Percentiles rank a stretch among this genome's conserved stretches.
Evolutionary conservation across 2,329 filamentous ascomycete species (phyloP).

Genomic region (Colletotrichum tabaci): DNA sequence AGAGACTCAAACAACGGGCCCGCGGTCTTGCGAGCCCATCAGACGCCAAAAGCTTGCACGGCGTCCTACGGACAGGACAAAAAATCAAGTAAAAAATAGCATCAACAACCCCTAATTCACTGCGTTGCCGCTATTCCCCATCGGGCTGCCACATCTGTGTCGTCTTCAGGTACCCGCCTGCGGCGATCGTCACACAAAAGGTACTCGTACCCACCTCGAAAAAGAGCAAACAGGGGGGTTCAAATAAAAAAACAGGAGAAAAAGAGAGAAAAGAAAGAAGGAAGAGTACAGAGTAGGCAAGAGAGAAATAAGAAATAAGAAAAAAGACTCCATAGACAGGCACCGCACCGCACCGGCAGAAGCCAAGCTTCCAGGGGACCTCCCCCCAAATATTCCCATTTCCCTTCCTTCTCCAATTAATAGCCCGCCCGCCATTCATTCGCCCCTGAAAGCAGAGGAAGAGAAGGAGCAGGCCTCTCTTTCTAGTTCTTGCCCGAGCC

Average conservation of each 20-base stretch:
- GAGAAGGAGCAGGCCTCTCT: constrained; percentile 22
- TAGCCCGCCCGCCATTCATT: constrained; percentile 34
- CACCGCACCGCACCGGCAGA: constrained; percentile 16
- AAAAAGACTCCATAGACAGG: constrained; percentile 20
- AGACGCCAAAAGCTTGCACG: constrained; percentile 30
- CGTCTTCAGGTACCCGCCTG: constrained; percentile 39
- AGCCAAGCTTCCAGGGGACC: constrained; percentile 38
- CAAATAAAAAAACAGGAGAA: constrained; percentile 19
- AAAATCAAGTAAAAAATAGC: constrained; percentile 12
- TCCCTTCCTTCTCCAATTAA: constrained; percentile 40
- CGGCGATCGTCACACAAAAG: constrained; percentile 40
- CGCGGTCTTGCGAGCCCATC: constrained; percentile 27
- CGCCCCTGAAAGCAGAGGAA: constrained; percentile 38
- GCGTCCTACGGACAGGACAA: neutral
- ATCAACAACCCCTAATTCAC: constrained; percentile 28
- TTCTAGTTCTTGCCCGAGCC: constrained; percentile 29
- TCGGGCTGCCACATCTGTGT: constrained; percentile 24
- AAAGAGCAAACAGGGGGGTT: constrained; percentile 23
- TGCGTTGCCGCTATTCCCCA: constrained; percentile 39
- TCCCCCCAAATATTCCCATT: constrained; percentile 38
- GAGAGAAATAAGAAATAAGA: neutral
- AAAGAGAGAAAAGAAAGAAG: constrained; percentile 12
- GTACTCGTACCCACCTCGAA: constrained; percentile 27
- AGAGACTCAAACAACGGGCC: constrained; percentile 37
- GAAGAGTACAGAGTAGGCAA: constrained; percentile 7